Percentiles rank a stretch among this genome's conserved stretches.
These are phyloP conservation scores for Amoebophrya sp. DNA, from an alignment of 169 alveolate species.

Conservation along the genomic window DNA sequence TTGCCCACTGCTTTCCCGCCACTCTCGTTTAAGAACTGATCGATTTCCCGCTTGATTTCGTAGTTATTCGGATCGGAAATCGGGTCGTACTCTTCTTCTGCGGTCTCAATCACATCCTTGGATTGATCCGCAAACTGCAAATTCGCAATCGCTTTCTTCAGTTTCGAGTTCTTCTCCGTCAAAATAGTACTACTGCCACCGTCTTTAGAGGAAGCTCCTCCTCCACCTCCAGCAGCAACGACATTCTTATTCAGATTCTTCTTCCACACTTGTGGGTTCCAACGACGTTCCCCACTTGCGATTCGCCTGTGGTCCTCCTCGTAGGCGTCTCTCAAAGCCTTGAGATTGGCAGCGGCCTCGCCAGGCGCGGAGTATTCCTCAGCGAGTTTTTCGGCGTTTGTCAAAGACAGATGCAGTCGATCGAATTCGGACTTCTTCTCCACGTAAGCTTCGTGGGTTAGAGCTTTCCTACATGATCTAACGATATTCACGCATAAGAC, in stretches of 20 bases:
- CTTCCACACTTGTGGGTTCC: neutral
- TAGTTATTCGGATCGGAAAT: neutral
- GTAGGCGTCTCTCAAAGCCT: neutral
- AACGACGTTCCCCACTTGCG: neutral
- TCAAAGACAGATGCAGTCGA: neutral
- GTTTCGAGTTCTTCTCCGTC: neutral
- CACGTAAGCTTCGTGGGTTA: neutral
- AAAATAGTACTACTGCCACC: neutral
- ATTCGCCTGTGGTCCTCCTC: neutral
- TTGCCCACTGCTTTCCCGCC: neutral
- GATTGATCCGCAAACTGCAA: neutral
- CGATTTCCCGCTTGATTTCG: neutral
- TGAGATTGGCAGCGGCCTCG: neutral
- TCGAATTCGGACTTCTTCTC: neutral
- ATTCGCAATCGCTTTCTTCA: neutral
- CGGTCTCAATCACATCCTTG: neutral
- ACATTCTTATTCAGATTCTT: neutral
- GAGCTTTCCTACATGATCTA: no score
- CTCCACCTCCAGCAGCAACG: neutral
- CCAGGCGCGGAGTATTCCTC: neutral
- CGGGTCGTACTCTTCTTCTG: neutral
- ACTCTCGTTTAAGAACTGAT: neutral
- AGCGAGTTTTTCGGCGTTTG: neutral
- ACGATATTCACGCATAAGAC: no score
- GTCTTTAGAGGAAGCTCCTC: neutral